These are phyloP conservation scores for Candida yuanshanica DNA, from an alignment of 805 yeast species.

Conservation along the genomic window DNA sequence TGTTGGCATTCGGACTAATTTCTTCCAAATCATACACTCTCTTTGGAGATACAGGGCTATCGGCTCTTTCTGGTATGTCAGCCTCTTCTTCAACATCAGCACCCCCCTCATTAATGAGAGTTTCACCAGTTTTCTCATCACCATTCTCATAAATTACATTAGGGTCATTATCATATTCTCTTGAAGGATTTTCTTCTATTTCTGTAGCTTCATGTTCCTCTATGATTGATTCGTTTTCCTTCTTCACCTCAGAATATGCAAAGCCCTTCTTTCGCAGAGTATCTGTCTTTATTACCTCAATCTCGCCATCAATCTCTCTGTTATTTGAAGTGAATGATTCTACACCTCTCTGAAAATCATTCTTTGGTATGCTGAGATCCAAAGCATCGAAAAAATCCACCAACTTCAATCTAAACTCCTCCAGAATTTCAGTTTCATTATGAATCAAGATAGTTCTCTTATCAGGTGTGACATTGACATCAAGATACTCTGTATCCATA, in stretches of 20 bases:
- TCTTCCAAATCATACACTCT: too few relatives aligned
- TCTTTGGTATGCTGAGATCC: constrained; percentile 28
- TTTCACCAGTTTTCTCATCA: too few relatives aligned
- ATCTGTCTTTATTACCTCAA: not conserved
- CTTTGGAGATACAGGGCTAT: too few relatives aligned
- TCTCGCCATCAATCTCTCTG: constrained; percentile 5
- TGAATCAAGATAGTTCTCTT: constrained; percentile 69
- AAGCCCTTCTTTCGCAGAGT: not conserved
- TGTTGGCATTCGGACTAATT: too few relatives aligned
- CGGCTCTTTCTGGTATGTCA: too few relatives aligned
- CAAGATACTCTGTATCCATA: constrained; percentile 50
- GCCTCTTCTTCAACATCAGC: not conserved
- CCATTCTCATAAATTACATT: too few relatives aligned
- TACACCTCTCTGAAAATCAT: constrained; percentile 7
- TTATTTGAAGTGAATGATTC: constrained; percentile 3
- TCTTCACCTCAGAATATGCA: not conserved
- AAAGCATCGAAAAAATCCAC: constrained; percentile 37
- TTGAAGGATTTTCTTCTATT: not conserved
- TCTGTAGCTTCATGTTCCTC: constrained; percentile 6
- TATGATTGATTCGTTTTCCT: not conserved
- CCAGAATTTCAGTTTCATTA: constrained; percentile 56
- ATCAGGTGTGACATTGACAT: constrained; percentile 90
- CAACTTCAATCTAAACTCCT: constrained; percentile 47
- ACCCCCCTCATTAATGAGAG: not conserved
- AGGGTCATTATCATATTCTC: not conserved